Base-by-base conservation (phyloP, 192 early-diverging fungal genomes). In the Oehlia diaphana region DNA sequence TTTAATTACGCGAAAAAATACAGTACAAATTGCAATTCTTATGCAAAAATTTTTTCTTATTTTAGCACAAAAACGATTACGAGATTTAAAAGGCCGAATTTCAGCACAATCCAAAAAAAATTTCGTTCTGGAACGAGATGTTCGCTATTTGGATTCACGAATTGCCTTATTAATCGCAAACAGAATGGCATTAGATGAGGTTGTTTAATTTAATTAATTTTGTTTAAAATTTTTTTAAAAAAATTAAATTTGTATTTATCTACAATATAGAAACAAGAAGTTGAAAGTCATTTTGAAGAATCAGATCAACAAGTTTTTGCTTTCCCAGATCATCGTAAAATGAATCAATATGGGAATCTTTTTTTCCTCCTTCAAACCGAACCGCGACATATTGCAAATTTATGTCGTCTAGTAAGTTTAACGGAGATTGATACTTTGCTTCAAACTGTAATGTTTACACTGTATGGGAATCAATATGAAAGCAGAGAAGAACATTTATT, bases 401-500 rank as follows among this genome's bases (percentile, higher is more conserved):
- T 99, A 58, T 92, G 94, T 42, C 91, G 95, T 37, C 79, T 95
- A 50, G 94, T 96, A 47, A 94, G 90, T 64, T 84, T 97, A 47
- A 85, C 92, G 58, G 96, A 99, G 83, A 96, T 99, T 69, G 96
- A 99, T 79, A 93, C 96, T 7, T 89, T 98, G 49, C 80, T 99
- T 44, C 96, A 98, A 80, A 96, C 94, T 0, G 95, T 98, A 78
- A 98, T 99, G 96, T 97, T 97, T 80, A 96, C 96, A 5, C 82
- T 99, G 62, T 99, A 95, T 79, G 96, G 96, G 39, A 97, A 98
- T 85, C 96, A 98, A 85, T 98, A 96, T 84, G 96, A 99, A 82
- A 92, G 93, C 44, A 92, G 96, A 67, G 96, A 99, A 88, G 97
- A 99, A 87, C 94, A 96, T 84, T 86, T 99, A 62, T 81, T 99